phyloP scores from a whole-genome alignment of 208 protist species.

The Acanthamoeba polyphaga region DNA sequence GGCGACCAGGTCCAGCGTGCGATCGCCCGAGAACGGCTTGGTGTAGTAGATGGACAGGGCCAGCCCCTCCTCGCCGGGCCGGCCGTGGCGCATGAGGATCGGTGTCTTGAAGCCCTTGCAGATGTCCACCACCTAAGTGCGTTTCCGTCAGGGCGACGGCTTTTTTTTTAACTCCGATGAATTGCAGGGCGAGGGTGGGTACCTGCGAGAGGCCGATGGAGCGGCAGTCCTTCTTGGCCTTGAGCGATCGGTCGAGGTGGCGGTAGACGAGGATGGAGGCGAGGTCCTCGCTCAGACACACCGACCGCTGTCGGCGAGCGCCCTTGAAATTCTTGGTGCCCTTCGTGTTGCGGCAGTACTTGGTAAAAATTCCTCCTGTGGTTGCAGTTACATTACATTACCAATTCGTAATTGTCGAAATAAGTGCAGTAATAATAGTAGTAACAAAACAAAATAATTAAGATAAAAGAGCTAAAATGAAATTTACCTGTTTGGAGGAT shows the following conservation, averaged over 20 bases:
- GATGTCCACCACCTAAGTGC: constrained; percentile 60
- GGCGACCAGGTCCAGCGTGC: constrained; percentile 35
- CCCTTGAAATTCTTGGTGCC: constrained; percentile 36
- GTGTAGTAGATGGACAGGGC: constrained; percentile 66
- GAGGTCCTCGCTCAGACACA: constrained; percentile 27
- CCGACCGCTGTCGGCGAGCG: neutral
- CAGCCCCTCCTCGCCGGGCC: neutral
- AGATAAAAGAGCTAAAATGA: neutral
- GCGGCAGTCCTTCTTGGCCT: constrained; percentile 57
- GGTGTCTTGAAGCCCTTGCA: constrained; percentile 70
- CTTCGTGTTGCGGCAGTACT: constrained; percentile 23
- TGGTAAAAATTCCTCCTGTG: constrained; percentile 24
- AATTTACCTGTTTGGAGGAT: neutral
- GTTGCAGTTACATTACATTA: neutral
- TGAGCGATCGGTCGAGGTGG: constrained; percentile 42
- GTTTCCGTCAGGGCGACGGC: too few species aligned
- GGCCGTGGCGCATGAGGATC: neutral
- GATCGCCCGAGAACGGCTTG: constrained; percentile 45
- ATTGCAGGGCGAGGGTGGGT: neutral
- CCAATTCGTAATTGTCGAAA: too few species aligned
- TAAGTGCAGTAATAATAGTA: too few species aligned
- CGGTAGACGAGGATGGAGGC: constrained; percentile 23
- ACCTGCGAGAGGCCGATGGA: neutral
- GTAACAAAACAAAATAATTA: too few species aligned
- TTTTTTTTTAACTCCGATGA: neutral